Evolutionary conservation across 805 yeast genomes (phyloP).

Genomic region (Teunomyces lycoperdinae): DNA sequence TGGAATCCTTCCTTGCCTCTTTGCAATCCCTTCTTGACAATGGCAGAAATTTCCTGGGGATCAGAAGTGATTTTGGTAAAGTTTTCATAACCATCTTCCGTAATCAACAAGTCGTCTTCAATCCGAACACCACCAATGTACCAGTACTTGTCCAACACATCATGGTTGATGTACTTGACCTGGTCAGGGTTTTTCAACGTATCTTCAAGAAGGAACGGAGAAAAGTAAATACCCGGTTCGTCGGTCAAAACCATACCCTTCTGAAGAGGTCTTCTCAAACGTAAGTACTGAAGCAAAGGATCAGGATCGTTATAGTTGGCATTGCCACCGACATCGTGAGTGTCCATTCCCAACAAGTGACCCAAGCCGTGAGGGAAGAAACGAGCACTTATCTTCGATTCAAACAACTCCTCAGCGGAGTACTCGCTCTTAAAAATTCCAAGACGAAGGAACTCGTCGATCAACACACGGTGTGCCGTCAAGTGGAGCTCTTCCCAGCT

Average conservation of each 20-base stretch:
- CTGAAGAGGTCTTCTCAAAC: constrained; percentile 72
- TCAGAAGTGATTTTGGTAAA: constrained; percentile 82
- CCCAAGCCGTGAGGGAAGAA: constrained; percentile 97
- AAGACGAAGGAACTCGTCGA: constrained; percentile 63
- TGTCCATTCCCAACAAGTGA: constrained; percentile 89
- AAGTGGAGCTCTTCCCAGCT: constrained; percentile 84
- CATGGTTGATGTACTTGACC: constrained; percentile 57
- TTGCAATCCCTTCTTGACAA: constrained; percentile 67
- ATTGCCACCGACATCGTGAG: constrained; percentile 92
- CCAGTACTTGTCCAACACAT: constrained; percentile 73
- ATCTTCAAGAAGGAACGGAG: constrained; percentile 73
- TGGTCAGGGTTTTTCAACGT: constrained; percentile 49
- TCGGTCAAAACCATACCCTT: constrained; percentile 86
- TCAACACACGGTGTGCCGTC: constrained; percentile 73
- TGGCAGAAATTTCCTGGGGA: constrained; percentile 74
- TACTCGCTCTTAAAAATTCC: constrained; percentile 68
- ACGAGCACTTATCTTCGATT: constrained; percentile 66
- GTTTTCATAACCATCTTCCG: constrained; percentile 74
- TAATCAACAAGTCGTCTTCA: constrained; percentile 87
- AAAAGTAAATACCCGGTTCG: constrained; percentile 94
- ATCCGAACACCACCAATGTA: constrained; percentile 96
- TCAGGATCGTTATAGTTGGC: constrained; percentile 85
- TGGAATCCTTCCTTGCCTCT: constrained; percentile 69
- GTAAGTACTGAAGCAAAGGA: constrained; percentile 69
- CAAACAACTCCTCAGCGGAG: constrained; percentile 62